Evolutionary conservation across 2,329 filamentous ascomycete species (phyloP).

Genomic region (Hypoxylon sp.): DNA sequence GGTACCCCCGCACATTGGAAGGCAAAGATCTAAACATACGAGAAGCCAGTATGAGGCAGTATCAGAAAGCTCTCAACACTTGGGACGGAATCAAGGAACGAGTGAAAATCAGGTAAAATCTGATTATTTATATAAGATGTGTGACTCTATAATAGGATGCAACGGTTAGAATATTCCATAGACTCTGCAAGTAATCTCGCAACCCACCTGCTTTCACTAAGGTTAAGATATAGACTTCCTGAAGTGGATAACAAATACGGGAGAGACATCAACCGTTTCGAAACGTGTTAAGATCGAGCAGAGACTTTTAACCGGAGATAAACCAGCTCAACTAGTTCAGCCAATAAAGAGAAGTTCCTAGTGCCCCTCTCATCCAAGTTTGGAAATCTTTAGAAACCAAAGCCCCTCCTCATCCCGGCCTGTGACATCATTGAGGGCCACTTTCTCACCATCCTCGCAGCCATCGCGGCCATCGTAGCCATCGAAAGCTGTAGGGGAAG

Average conservation of each 20-base stretch:
- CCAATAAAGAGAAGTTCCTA: not conserved
- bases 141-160: slow-evolving; percentile 5
- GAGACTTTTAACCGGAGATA: slow-evolving; percentile 22
- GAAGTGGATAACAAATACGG: slow-evolving; percentile 35
- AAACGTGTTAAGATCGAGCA: slow-evolving; percentile 11
- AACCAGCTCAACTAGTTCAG: slow-evolving; percentile 9
- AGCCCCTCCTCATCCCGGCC: slow-evolving; percentile 34
- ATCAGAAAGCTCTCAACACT: not conserved
- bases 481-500: not conserved
- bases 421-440: slow-evolving; percentile 34
- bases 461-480: not conserved
- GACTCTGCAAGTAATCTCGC: too few species aligned
- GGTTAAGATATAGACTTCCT: slow-evolving; percentile 13
- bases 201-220: slow-evolving; percentile 3
- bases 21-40: not conserved
- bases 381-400: slow-evolving; percentile 6
- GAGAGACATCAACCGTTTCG: slow-evolving; percentile 10
- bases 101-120: not conserved
- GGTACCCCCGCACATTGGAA: not conserved
- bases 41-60: not conserved
- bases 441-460: slow-evolving; percentile 15
- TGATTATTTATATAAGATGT: not conserved
- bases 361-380: slow-evolving; percentile 22
- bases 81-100: not conserved
- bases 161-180: slow-evolving; percentile 3